Base-by-base conservation (phyloP, 331 rosid species). In the Malus hybrid region DNA sequence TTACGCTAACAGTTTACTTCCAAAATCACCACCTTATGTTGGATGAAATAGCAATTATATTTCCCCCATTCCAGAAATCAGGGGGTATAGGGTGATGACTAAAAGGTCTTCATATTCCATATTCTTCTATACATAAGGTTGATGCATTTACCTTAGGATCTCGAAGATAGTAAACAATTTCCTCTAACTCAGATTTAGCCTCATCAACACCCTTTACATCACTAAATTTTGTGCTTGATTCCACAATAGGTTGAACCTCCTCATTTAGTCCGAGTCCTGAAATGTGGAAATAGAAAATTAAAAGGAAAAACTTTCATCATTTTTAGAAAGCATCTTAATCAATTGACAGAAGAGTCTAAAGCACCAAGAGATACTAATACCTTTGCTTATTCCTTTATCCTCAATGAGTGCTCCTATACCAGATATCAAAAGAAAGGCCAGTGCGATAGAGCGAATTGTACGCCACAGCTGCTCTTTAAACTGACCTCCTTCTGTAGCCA, bases 191-290 rank as follows among this genome's bases (percentile, higher is more conserved):
- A 8, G 90, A 89, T 85, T 93, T 93, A 20, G 96, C 98, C 85
- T 91, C 98, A 75, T 93, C 97, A 76, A 85, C 93, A 56, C 97
- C 98, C 85, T 91, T 91, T 65, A 90, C 98, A 52, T 91, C 96
- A 11, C 62, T 87, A 79, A 93, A 91, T 76, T 83, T 93, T 54
- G 98, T 91, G 77, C 79, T 91, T 10, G 93, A 75, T 63, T 84
- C 93, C 82, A 86, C 22, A 85, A 78, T 85, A 71, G 98, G 97
- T 78, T 85, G 88, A 79, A 91, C 93, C 81, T 90, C 90, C 76
- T 87, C 90, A 69, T 74, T 76, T 61, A 86, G 80, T 71, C 93
- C 97, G 71, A 88, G 88, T 55, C 93, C 94, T 91, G 72, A 24
- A 68, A 74, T 65, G 56, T 55, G 34, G 54, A 44, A 81, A 82